Evolutionary conservation across 1,284 basidiomycete species (phyloP), one percentile per base, ranked within the genome.

Genomic region (Mycena sp.): DNA sequence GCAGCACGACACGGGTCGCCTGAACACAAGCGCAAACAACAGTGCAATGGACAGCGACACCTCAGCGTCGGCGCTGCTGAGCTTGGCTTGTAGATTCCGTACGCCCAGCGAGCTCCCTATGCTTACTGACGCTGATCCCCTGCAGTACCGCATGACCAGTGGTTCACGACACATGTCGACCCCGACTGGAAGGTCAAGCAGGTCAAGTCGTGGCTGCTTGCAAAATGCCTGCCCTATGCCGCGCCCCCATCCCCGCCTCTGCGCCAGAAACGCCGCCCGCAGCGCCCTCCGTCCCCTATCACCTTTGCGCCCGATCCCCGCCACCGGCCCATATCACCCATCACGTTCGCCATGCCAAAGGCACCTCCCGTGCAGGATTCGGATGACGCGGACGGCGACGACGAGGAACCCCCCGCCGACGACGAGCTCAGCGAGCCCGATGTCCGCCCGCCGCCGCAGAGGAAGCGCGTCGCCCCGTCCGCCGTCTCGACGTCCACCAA

Each of bases 71-170:
- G 61, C 62, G 32, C 51, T 67, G 49, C 65, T 67, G 50, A 35
- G 61, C 55, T 44, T 67, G 29, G 65, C 83, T 12, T 87, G 85
- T 71, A 79, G 87, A 74, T 82, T 84, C 68, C 78, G 87, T 88
- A 67, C 64, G 84, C 77, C 45, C 48, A 49, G 51, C 45, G 43
- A 50, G n/a, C 21, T 41, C 38, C 30, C 32, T 30, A 23, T 25
- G n/a, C 48, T 50, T 25, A 28, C 17, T 43, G 26, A 4, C 37
- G 21, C 51, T 40, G 35, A 56, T 49, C 48, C 49, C 56, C 28
- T 41, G 7, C 70, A 90, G 89, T 91, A 21, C 84, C 87, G 0
- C 83, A 86, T 63, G 89, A 91, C 73, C 88, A 90, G 76, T 91
- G 89, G 89, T 78, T 91, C 52, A 77, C 87, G 28, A 89, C 89